Conservation (phyloP, 1,284 basidiomycete genomes). For the Marasmius fiardii region DNA sequence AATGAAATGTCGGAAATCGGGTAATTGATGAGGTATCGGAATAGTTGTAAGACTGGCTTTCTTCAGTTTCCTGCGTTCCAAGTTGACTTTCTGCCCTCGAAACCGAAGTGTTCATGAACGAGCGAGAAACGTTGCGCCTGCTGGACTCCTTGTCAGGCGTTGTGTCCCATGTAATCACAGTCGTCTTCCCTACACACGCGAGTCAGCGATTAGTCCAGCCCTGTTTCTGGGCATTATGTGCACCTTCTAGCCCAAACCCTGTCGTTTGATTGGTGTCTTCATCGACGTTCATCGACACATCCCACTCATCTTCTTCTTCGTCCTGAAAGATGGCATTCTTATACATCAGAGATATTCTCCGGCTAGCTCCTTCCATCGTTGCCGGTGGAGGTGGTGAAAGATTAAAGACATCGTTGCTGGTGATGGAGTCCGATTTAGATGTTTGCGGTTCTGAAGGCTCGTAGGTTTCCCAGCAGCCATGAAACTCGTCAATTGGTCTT, state of each 20-base stretch:
- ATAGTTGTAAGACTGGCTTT: constrained; percentile 45
- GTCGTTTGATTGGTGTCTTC: constrained; percentile 16
- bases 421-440: constrained; percentile 23
- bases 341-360: constrained; percentile 62
- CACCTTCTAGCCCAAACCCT: constrained; percentile 15
- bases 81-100: constrained; percentile 23
- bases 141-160: constrained; percentile 23
- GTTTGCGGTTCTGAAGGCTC: neutral
- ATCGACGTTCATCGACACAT: constrained; percentile 10
- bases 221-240: neutral
- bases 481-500: neutral
- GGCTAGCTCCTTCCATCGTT: constrained; percentile 58
- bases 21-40: constrained; percentile 65
- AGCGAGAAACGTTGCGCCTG: constrained; percentile 15
- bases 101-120: constrained; percentile 19
- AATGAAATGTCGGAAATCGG: constrained; percentile 64
- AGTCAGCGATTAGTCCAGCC: neutral
- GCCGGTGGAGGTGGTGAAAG: constrained; percentile 34
- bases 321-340: constrained; percentile 62
- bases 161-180: constrained; percentile 19
- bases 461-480: neutral
- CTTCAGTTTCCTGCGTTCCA: constrained; percentile 44
- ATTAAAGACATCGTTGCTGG: constrained; percentile 13
- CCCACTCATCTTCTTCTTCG: constrained; percentile 28
- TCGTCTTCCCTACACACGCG: neutral